Evolutionary conservation across 345 rosid species (phyloP), one percentile per base, ranked within the genome.

Genomic region (Brassica cretica): DNA sequence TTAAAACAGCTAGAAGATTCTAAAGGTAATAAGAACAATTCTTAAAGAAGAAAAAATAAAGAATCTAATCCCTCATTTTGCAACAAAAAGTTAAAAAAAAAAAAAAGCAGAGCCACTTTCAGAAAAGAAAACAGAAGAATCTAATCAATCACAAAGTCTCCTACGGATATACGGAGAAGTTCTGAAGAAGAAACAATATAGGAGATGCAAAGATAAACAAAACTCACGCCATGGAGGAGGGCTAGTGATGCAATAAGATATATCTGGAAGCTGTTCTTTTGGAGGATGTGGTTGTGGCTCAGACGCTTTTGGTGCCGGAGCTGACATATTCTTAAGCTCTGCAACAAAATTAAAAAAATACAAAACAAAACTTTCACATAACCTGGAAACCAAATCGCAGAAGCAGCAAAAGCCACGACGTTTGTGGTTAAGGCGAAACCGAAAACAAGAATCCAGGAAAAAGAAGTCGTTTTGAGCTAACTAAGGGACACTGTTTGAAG

Each of bases 201-300:
- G 59, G 75, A 80, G 85, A 82, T 41, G 33, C 56, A 66, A 78
- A 73, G 67, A 73, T 33, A 55, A 79, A 88, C 97, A 60, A 78
- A 61, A 89, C 99, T 90, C 74, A 93, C 99, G 98, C 97, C 94
- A 95, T 79, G 89, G 96, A 73, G 99, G 99, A 64, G 97, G 98
- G 51, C 99, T 95, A 16, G 97, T 86, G 51, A 95, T 89, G 85
- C 99, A 95, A 68, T 75, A 93, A 81, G 87, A 79, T 80, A 95
- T 75, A 75, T 78, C 78, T 5, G 93, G 94, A 30, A 95, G 93
- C 89, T 91, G 99, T 79, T 91, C 97, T 80, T 89, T 95, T 2
- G 97, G 84, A 12, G 84, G 84, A 67, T 81, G 76, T 41, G 90
- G 97, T 63, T 85, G 90, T 30, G 96, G 87, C 63, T 85, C 93